A percentile compares a stretch with the other conserved stretches of the same genome.
These are phyloP conservation scores for Fusarium nisikadoi DNA, from an alignment of 2,329 filamentous ascomycete species.

Conservation along the genomic window DNA sequence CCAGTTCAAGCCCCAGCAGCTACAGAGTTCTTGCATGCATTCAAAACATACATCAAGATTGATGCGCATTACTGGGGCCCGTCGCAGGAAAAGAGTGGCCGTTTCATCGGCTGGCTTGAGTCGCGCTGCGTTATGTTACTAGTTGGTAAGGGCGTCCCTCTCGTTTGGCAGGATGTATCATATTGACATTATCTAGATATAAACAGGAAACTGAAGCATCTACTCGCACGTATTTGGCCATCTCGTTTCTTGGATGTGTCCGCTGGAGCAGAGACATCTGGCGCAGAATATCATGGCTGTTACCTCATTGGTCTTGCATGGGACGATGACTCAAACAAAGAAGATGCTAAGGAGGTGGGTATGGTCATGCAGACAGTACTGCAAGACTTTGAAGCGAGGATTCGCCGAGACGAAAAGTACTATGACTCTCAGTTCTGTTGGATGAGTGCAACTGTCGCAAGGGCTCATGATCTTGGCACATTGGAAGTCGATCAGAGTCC, in stretches of 20 bases:
- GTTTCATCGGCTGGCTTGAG: constrained; percentile 72
- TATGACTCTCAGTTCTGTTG: constrained; percentile 62
- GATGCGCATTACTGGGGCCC: constrained; percentile 74
- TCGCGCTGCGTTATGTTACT: constrained; percentile 68
- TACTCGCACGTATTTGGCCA: constrained; percentile 71
- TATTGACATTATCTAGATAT: constrained; percentile 58
- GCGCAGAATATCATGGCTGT: constrained; percentile 65
- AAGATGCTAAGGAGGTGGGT: constrained; percentile 56
- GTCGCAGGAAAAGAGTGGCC: constrained; percentile 63
- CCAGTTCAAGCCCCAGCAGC: constrained; percentile 42
- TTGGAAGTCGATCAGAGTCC: constrained; percentile 59
- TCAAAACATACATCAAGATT: constrained; percentile 68
- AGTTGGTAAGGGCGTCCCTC: constrained; percentile 56
- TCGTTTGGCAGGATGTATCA: not conserved
- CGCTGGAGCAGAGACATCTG: constrained; percentile 38
- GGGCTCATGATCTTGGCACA: constrained; percentile 52
- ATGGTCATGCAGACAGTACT: constrained; percentile 57
- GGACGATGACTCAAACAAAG: constrained; percentile 48
- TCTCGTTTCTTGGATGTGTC: constrained; percentile 61
- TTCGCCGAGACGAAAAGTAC: constrained; percentile 58
- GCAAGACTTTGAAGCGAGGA: constrained; percentile 60
- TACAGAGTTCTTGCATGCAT: constrained; percentile 61
- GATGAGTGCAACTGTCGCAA: constrained; percentile 57
- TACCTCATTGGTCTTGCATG: constrained; percentile 69
- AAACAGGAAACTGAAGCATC: constrained; percentile 59